Evolutionary conservation across 257 asterid species (phyloP).

Genomic region (Solanum sejunctum): DNA sequence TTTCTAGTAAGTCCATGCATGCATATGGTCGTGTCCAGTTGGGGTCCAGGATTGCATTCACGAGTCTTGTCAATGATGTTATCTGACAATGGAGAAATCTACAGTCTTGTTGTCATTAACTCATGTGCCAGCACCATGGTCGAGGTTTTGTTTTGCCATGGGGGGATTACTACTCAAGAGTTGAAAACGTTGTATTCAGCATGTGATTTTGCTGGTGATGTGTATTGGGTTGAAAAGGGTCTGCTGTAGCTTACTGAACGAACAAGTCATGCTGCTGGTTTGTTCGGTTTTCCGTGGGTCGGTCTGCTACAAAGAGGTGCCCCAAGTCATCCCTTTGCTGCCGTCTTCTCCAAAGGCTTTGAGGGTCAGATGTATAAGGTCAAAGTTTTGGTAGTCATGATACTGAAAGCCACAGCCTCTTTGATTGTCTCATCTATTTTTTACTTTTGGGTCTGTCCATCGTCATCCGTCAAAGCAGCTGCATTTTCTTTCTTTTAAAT

Average conservation of each 20-base stretch:
- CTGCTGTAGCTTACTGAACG: constrained; percentile 11
- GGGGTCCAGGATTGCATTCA: constrained; percentile 48
- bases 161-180: neutral
- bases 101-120: constrained; percentile 59
- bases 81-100: constrained; percentile 36
- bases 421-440: constrained; percentile 4
- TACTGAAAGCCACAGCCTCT: constrained; percentile 8
- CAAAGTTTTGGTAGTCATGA: constrained; percentile 12
- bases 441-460: constrained; percentile 23
- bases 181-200: neutral
- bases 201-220: neutral
- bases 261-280: constrained; percentile 8
- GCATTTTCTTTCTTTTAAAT: constrained; percentile 12
- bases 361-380: neutral
- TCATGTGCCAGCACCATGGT: constrained; percentile 62
- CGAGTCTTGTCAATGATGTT: constrained; percentile 50
- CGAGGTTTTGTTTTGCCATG: constrained; percentile 20
- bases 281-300: constrained; percentile 11
- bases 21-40: constrained; percentile 80
- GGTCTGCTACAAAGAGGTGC: constrained; percentile 2
- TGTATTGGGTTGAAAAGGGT: constrained; percentile 3
- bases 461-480: constrained; percentile 31
- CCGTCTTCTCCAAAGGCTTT: constrained; percentile 6
- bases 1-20: constrained; percentile 47
- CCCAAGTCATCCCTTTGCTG: constrained; percentile 14